Conservation (phyloP, 768 basidiomycete genomes). For the Tricholoma bakamatsutake region DNA sequence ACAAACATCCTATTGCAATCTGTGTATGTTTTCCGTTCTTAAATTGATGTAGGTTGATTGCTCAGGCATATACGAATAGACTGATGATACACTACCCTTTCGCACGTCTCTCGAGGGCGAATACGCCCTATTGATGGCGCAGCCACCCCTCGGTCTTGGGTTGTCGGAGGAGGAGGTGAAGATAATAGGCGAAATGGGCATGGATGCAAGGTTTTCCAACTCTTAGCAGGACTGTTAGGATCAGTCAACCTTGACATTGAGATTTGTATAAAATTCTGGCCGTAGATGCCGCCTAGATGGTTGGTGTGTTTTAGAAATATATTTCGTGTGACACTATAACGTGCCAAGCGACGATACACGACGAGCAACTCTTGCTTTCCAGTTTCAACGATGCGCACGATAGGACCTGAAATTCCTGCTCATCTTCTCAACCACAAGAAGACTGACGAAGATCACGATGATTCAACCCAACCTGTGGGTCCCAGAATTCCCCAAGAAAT, state of each 20-base stretch:
- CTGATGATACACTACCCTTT: slow-evolving; percentile 79
- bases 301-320: too few relatives aligned
- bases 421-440: slow-evolving; percentile 30
- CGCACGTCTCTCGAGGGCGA: slow-evolving; percentile 68
- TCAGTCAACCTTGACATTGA: neutral
- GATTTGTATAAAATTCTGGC: neutral
- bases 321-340: too few relatives aligned
- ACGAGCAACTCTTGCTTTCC: neutral
- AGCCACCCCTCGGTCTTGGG: slow-evolving; percentile 67
- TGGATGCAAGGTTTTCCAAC: slow-evolving; percentile 32
- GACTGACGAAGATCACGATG: slow-evolving; percentile 24
- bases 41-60: neutral
- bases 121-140: slow-evolving; percentile 74
- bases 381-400: slow-evolving; percentile 33
- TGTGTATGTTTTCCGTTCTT: slow-evolving; percentile 48
- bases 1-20: slow-evolving; percentile 65
- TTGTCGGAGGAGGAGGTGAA: slow-evolving; percentile 52
- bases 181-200: slow-evolving; percentile 54
- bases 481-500: slow-evolving; percentile 25
- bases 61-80: slow-evolving; percentile 35
- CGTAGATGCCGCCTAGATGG: neutral
- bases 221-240: neutral
- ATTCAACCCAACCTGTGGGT: slow-evolving; percentile 14
- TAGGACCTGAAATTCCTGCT: slow-evolving; percentile 54
- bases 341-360: neutral